These are phyloP conservation scores for Aspergillus nanangensis DNA, from an alignment of 495 filamentous ascomycete genomes.

Conservation along the genomic window DNA sequence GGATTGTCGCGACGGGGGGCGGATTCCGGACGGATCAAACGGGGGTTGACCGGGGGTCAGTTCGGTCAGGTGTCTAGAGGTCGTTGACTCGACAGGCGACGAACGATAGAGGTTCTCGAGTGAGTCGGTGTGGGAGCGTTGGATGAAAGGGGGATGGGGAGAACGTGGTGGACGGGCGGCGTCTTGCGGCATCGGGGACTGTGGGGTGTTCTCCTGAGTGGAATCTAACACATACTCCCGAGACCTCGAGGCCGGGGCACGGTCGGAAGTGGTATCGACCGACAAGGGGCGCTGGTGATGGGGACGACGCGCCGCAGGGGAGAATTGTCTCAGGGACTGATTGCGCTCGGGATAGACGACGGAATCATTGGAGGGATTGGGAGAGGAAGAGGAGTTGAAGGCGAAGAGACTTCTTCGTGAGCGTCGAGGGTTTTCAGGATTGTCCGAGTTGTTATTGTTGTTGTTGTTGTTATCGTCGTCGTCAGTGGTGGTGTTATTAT, in stretches of 20 bases:
- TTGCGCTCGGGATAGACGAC: slow-evolving; percentile 12
- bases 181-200: slow-evolving; percentile 19
- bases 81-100: slow-evolving; percentile 23
- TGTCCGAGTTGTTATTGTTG: background rate
- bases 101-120: slow-evolving; percentile 44
- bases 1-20: slow-evolving; percentile 61
- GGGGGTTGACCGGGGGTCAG: slow-evolving; percentile 16
- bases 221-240: slow-evolving; percentile 10
- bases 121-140: slow-evolving; percentile 28
- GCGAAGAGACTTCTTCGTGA: slow-evolving; percentile 20
- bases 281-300: slow-evolving; percentile 13
- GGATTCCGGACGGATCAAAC: slow-evolving; percentile 16
- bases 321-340: slow-evolving; percentile 10
- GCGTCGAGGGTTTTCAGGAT: slow-evolving; percentile 10
- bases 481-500: no score
- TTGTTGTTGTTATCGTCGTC: background rate
- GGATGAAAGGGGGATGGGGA: slow-evolving; percentile 13
- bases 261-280: slow-evolving; percentile 6
- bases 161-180: slow-evolving; percentile 14
- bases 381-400: slow-evolving; percentile 13
- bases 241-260: slow-evolving; percentile 3
- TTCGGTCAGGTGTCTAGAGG: slow-evolving; percentile 20
- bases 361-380: slow-evolving; percentile 10
- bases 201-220: background rate
- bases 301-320: slow-evolving; percentile 8